Percentiles rank a stretch among this genome's conserved stretches.
phyloP scores from a whole-genome alignment of 2,329 filamentous ascomycete genomes.

The Seiridium unicorne region DNA sequence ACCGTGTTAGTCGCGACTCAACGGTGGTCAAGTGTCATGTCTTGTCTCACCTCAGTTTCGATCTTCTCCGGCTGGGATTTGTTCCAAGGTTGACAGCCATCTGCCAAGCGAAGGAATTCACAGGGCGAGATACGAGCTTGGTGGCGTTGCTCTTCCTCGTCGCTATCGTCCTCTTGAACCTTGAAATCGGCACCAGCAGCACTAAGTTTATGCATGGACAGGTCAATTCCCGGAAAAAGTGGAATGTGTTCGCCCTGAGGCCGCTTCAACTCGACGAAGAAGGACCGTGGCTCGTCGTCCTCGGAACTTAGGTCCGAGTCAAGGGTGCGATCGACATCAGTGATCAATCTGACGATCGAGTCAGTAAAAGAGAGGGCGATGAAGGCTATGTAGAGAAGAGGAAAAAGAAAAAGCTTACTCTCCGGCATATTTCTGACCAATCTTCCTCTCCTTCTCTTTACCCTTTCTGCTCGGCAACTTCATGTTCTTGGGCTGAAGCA shows the following conservation, averaged over 20 bases:
- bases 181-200: conserved; percentile 12
- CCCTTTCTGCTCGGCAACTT: background rate
- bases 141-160: conserved; percentile 35
- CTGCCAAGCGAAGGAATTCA: conserved; percentile 37
- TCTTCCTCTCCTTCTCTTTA: background rate
- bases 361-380: too few species aligned
- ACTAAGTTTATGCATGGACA: conserved; percentile 10
- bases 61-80: conserved; percentile 16
- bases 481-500: background rate
- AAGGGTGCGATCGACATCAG: conserved; percentile 17
- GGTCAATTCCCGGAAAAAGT: conserved; percentile 16
- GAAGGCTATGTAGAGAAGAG: background rate
- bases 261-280: conserved; percentile 20
- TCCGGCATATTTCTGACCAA: background rate
- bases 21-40: background rate
- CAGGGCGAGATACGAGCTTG: conserved; percentile 37
- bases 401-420: background rate
- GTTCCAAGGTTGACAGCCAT: conserved; percentile 32
- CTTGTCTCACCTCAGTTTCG: background rate
- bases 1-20: too few species aligned
- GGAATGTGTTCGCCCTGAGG: conserved; percentile 19
- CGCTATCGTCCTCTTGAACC: conserved; percentile 14
- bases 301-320: conserved; percentile 11
- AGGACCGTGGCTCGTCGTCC: conserved; percentile 19
- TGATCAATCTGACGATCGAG: conserved; percentile 16